phyloP scores from a whole-genome alignment of 106 monocot genomes.

The Amphibolis antarctica region DNA sequence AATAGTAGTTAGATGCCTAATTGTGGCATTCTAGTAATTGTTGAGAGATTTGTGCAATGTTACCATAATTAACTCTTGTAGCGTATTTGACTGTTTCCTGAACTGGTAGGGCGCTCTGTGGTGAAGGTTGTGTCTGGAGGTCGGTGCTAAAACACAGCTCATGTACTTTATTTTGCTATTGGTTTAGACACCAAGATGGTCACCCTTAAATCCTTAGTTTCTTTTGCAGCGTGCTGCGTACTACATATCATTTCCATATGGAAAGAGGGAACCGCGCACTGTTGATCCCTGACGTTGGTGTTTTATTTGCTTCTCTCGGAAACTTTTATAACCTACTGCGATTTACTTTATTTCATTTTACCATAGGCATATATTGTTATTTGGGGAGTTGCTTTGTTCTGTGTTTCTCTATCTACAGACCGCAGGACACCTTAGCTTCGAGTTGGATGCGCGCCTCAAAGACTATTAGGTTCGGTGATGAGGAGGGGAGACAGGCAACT shows the following conservation, averaged over 20 bases:
- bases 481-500: no score
- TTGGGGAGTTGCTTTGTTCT: no score
- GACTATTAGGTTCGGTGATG: no score
- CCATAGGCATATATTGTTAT: no score
- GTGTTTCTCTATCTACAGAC: no score
- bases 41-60: slow-evolving; percentile 3
- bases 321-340: no score
- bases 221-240: slow-evolving; percentile 16
- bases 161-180: background rate
- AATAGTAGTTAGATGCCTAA: background rate
- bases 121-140: slow-evolving; percentile 13
- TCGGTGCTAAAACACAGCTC: slow-evolving; percentile 2
- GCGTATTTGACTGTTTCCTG: slow-evolving; percentile 10
- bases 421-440: no score
- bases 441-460: no score
- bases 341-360: no score
- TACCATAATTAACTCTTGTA: slow-evolving; percentile 1
- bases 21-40: background rate
- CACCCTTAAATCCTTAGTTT: slow-evolving; percentile 4
- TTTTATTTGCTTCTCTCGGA: no score
- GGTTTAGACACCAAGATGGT: background rate
- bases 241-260: slow-evolving; percentile 1
- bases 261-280: slow-evolving; percentile 1
- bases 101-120: slow-evolving; percentile 19
- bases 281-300: background rate